Evolutionary conservation across 1,284 basidiomycete species (phyloP).

Genomic region (Ustilago sp.): DNA sequence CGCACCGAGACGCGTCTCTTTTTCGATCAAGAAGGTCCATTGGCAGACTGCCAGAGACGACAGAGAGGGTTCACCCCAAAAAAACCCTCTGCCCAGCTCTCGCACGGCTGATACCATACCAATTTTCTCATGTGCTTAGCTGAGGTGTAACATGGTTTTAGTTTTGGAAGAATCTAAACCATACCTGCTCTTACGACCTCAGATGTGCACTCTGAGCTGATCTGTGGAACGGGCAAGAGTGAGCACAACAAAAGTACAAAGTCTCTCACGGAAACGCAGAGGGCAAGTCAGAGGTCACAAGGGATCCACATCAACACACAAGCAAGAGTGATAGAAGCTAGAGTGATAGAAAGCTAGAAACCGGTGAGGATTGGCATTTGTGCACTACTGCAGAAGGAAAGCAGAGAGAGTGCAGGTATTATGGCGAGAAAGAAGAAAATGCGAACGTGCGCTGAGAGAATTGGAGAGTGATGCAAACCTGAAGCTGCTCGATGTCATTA

Average conservation of each 20-base stretch:
- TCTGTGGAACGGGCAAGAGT: too few relatives aligned
- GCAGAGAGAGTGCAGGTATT: slow-evolving; percentile 38
- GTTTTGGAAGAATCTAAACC: not conserved
- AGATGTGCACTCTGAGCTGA: too few relatives aligned
- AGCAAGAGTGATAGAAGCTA: too few relatives aligned
- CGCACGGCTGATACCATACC: slow-evolving; percentile 3
- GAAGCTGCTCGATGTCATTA: not conserved
- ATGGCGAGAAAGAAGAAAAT: slow-evolving; percentile 13
- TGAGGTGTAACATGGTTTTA: not conserved
- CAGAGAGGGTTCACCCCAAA: not conserved
- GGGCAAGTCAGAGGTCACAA: too few relatives aligned
- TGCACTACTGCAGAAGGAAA: slow-evolving; percentile 1
- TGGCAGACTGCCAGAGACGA: not conserved
- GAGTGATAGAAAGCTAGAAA: slow-evolving; percentile 4
- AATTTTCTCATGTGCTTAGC: not conserved
- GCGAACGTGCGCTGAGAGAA: slow-evolving; percentile 1
- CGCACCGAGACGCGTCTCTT: slow-evolving; percentile 5
- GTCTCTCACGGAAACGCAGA: too few relatives aligned
- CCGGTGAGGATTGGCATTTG: slow-evolving; percentile 28
- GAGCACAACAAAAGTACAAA: too few relatives aligned
- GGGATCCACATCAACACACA: too few relatives aligned
- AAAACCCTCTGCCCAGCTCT: slow-evolving; percentile 1
- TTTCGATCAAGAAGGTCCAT: not conserved
- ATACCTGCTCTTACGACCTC: not conserved
- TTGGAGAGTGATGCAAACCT: not conserved